Base-by-base conservation (phyloP, 1,139 yeast genomes). In the Yamadazyma buinensis region DNA sequence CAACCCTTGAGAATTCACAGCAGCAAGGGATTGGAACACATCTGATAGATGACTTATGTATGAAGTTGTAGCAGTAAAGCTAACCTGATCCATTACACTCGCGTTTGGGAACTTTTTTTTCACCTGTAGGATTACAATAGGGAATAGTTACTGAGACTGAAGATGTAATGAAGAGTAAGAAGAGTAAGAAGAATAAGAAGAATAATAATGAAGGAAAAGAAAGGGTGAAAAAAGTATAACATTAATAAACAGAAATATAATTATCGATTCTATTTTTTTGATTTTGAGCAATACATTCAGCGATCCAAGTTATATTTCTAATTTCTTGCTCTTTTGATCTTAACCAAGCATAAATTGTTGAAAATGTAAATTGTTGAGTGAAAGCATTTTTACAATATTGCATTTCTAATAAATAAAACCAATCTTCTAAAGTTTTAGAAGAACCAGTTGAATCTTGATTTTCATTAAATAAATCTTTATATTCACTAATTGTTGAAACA, bases 291-390 rank as follows among this genome's bases (percentile, higher is more conserved):
- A 84, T 84, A 67, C 99, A 94, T 66, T 94, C 99, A 31, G 97
- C 95, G 43, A 94, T 90, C 98, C 98, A 94, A 15, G 97, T 86
- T 45, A 94, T 81, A 59, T 94, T 94, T 61, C 98, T 77, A 41
- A 94, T 78, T 61, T 94, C 99, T 64, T 94, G 98, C 62, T 94
- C 98, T 54, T 85, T 84, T 14, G 95, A 80, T 62, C 88, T 83
- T 55, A 94, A 76, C 95, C 97, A 92, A 5, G 97, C 96, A 92
- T 96, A 94, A 38, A 92, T 72, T 2, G 96, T 83, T 30, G 92
- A 76, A 50, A 84, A 77, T 12, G 97, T 83, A 57, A 94, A 94
- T 59, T 92, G 98, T 62, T 92, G 98, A 26, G 98, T 88, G 60
- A 94, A 88, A 0, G 97, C 96, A 55, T 84, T 81, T 53, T 80